phyloP scores from a whole-genome alignment of 371 early-diverging fungal genomes.

The Cokeromyces recurvatus region DNA sequence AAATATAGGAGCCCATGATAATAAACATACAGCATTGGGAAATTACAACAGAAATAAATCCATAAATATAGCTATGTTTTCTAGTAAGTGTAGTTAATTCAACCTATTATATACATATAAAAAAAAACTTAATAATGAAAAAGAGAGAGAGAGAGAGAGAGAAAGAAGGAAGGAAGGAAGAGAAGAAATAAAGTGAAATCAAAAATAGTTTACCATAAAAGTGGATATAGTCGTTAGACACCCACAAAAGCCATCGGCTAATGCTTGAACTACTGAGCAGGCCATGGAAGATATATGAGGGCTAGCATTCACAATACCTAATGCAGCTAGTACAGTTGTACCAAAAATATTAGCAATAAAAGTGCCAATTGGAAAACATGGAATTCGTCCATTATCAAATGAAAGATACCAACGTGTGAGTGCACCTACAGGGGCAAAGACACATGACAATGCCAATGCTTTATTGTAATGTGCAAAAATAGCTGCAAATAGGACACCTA shows the following conservation, averaged over 20 bases:
- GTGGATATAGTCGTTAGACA: conserved; percentile 77
- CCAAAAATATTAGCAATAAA: conserved; percentile 64
- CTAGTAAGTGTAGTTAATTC: conserved; percentile 41
- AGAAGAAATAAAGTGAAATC: neutral
- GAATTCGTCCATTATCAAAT: conserved; percentile 36
- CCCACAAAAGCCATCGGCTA: conserved; percentile 70
- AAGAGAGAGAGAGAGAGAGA: too few species aligned
- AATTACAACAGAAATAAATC: conserved; percentile 34
- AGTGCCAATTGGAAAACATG: conserved; percentile 60
- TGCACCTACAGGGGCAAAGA: conserved; percentile 61
- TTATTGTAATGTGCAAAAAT: conserved; percentile 25
- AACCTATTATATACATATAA: conserved; percentile 23
- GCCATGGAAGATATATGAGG: conserved; percentile 8
- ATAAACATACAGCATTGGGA: conserved; percentile 50
- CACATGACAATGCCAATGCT: conserved; percentile 40
- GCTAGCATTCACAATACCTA: conserved; percentile 42
- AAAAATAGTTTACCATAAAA: conserved; percentile 43
- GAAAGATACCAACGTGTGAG: conserved; percentile 66
- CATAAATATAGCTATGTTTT: conserved; percentile 42
- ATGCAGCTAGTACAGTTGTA: conserved; percentile 46
- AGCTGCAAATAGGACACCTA: conserved; percentile 37
- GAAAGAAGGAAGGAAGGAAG: too few species aligned
- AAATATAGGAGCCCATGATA: conserved; percentile 48
- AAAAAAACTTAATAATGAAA: too few species aligned
- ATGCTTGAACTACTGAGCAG: conserved; percentile 49